phyloP scores from a whole-genome alignment of 2,329 filamentous ascomycete genomes.

The Penicillium sp. region DNA sequence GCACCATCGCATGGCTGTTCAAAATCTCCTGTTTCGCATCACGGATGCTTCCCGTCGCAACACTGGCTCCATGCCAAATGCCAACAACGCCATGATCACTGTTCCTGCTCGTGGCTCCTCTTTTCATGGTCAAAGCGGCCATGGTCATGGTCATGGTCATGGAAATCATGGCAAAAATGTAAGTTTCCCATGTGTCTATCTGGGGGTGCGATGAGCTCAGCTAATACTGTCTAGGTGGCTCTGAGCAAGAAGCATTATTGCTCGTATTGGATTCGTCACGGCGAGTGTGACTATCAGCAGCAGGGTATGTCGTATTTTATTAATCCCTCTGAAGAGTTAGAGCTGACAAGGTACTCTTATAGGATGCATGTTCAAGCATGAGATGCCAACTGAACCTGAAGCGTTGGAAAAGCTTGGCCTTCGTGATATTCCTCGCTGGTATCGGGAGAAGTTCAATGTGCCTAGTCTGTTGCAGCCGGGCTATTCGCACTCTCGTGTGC shows the following conservation, averaged over 20 bases:
- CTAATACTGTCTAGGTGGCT: background rate
- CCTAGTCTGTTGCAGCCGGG: conserved; percentile 25
- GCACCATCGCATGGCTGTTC: conserved; percentile 20
- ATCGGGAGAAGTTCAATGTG: conserved; percentile 43
- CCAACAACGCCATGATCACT: no score
- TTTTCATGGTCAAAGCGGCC: no score
- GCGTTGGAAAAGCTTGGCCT: conserved; percentile 67
- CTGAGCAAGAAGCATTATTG: conserved; percentile 65
- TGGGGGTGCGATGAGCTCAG: background rate
- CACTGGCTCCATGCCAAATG: no score
- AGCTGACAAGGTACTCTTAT: background rate
- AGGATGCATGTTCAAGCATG: conserved; percentile 80
- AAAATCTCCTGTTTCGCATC: conserved; percentile 8
- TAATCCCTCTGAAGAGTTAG: background rate
- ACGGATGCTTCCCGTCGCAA: no score
- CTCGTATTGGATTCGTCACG: conserved; percentile 83
- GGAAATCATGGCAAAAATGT: no score
- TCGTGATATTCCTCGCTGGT: conserved; percentile 52
- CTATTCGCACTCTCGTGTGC: conserved; percentile 16
- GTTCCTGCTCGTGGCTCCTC: no score
- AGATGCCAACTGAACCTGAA: conserved; percentile 67
- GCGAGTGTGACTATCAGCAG: conserved; percentile 76
- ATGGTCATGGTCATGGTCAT: no score
- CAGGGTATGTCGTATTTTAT: conserved; percentile 48
- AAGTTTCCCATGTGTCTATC: background rate